Evolutionary conservation across 495 filamentous ascomycete species (phyloP), one percentile per base, ranked within the genome.

Genomic region (Daldinia bambusicola): DNA sequence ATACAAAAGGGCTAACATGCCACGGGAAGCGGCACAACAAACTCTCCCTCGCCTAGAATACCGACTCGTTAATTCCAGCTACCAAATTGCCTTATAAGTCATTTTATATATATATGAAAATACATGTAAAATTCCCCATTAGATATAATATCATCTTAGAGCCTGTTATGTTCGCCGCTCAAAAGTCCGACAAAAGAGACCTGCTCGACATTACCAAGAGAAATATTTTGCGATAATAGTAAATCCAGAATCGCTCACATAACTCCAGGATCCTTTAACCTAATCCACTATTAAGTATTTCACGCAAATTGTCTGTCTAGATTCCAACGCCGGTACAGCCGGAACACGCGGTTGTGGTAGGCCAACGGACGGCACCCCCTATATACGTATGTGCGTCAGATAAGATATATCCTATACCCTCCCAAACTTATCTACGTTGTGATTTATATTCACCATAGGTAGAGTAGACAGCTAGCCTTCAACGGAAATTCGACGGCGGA

Each of bases 291-390:
- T 18, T 13, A 26, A 55, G 16, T 57, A 61, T 55, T 40, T 55
- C 38, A 58, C 55, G 55, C 53, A 55, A 57, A 63, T 56, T 61
- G 43, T 53, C 61, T 55, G 26, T 72, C 70, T 72, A 64, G 45
- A 63, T 34, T 63, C 38, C 53, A 72, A 67, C 63, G 45, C 69
- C 55, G 61, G 16, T 20, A 59, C 40, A 34, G 22, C 57, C 52
- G 9, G 34, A 52, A 57, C 31, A 18, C 40, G 31, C 36, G n/a
- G 48, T 31, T 55, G 41, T 60, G 48, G 20, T 20, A 48, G 41
- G 9, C 31, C 53, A 65, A 53, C 32, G 36, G 32, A 30, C 26
- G n/a, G 5, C 26, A 26, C 14, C 64, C 48, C 55, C 61, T 68
- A 61, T 41, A 30, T 65, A 72, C 45, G 36, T 13, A 53, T 51